A percentile compares a stretch with the other conserved stretches of the same genome.
Evolutionary conservation across 148 eudicot genomes (phyloP).

Genomic region (Beta vulgaris): DNA sequence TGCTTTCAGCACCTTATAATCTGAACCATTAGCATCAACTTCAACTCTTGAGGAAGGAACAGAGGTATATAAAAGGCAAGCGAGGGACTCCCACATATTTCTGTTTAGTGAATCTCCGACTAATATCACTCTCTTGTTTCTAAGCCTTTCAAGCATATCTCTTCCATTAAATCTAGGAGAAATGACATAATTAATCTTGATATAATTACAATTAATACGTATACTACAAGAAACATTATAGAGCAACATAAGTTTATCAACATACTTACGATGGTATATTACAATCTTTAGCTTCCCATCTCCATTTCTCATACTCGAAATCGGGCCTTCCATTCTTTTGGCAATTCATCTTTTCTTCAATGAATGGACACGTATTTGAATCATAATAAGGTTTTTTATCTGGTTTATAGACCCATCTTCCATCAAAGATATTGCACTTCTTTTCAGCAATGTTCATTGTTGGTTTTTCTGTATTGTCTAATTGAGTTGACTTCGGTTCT

Average conservation of each 20-base stretch:
- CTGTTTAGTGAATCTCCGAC: slow-evolving; percentile 42
- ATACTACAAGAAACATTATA: no score
- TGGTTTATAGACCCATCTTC: no score
- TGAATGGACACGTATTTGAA: no score
- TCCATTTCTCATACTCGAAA: slow-evolving; percentile 26
- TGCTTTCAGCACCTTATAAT: slow-evolving; percentile 26
- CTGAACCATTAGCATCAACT: slow-evolving; percentile 15
- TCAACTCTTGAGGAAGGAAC: slow-evolving; percentile 29
- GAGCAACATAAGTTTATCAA: no score
- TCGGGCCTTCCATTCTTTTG: slow-evolving; percentile 40
- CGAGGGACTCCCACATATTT: slow-evolving; percentile 42
- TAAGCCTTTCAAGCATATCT: slow-evolving; percentile 34
- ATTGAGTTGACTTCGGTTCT: no score
- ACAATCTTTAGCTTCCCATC: slow-evolving; percentile 36
- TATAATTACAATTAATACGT: no score
- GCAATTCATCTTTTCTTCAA: slow-evolving; percentile 38
- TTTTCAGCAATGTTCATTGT: no score
- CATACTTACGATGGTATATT: slow-evolving; percentile 9
- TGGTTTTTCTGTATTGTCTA: no score
- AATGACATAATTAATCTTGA: neutral
- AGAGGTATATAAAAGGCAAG: slow-evolving; percentile 37
- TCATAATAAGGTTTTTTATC: no score
- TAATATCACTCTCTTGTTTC: slow-evolving; percentile 37
- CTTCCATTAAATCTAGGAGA: slow-evolving; percentile 36
- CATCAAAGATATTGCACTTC: no score